These are phyloP conservation scores for Stephania cephalantha DNA, from an alignment of 164 flowering plant species.

Conservation along the genomic window DNA sequence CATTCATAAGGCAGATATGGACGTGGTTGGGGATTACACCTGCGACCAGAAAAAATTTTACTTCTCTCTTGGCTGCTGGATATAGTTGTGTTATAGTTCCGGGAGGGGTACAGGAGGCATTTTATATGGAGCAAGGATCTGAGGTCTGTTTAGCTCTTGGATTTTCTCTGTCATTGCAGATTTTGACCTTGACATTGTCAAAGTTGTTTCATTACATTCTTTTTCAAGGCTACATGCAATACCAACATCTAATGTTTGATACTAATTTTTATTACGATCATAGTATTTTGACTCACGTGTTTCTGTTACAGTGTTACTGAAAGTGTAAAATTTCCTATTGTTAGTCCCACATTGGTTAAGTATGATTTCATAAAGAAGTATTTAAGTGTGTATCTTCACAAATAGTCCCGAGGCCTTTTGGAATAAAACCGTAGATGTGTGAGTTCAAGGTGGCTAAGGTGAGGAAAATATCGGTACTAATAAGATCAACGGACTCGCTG, in stretches of 20 bases:
- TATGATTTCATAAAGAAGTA: no score
- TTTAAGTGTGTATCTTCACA: no score
- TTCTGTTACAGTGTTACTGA: no score
- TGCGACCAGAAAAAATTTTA: constrained; percentile 69
- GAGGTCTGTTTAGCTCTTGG: constrained; percentile 48
- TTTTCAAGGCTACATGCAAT: background rate
- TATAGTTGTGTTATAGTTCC: constrained; percentile 89
- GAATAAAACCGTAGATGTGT: no score
- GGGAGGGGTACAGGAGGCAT: constrained; percentile 86
- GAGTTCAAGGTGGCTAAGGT: no score
- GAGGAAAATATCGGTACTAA: no score
- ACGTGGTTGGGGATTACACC: constrained; percentile 85
- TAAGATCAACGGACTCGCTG: no score
- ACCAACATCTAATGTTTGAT: background rate
- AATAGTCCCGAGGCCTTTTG: no score
- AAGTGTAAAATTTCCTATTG: background rate
- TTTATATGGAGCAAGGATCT: constrained; percentile 58
- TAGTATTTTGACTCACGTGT: no score
- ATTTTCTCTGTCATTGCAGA: background rate
- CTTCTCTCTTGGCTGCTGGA: constrained; percentile 63
- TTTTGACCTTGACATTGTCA: background rate
- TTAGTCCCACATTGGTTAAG: no score
- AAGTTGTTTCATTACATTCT: background rate
- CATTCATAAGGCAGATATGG: constrained; percentile 91
- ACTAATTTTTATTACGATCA: background rate